Base-by-base conservation (phyloP, 768 basidiomycete genomes). In the Lentinula lateritia region DNA sequence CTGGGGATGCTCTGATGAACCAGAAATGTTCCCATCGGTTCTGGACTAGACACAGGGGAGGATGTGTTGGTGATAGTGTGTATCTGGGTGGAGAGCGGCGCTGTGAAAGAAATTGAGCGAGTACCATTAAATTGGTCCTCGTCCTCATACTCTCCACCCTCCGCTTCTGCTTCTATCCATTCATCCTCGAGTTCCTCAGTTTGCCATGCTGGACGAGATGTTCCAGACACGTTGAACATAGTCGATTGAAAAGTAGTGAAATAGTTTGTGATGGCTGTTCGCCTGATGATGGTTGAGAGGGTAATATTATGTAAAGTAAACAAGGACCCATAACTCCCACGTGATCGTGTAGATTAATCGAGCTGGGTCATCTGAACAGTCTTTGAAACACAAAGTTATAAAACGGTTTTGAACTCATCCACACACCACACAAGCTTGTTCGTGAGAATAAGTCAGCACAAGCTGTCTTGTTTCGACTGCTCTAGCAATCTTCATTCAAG, bases 181-280 rank as follows among this genome's bases (percentile, higher is more conserved):
- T 95, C 94, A 66, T 95, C 93, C 62, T 86, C 88, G 6, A 97
- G 83, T 70, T 95, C 94, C 58, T 92, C 90, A 0, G 92, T 93
- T 71, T 91, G 88, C 92, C 92, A 93, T 53, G 82, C 91, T 20
- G 92, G 92, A 50, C 68, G 67, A 63, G 61, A 58, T 41, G 50
- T 35, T 54, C 53, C 32, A 46, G 52, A 43, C 65, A 65, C 28
- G 64, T 60, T 60, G 53, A 62, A 64, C 66, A 68, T 63, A 28
- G 39, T 16, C 39, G 41, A 28, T 13, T 15, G 28, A 18, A 23
- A 42, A 12, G 7, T 6, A 54, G 35, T n/a, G 43, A 16, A 12
- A 58, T 58, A 58, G 56, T 46, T 36, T 58, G 42, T 23, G 38
- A 36, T n/a, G 1, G 36, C 8, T 56, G 13, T 28, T 28, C 28